phyloP scores from a whole-genome alignment of 805 yeast species.

The Priceomyces castillae region DNA sequence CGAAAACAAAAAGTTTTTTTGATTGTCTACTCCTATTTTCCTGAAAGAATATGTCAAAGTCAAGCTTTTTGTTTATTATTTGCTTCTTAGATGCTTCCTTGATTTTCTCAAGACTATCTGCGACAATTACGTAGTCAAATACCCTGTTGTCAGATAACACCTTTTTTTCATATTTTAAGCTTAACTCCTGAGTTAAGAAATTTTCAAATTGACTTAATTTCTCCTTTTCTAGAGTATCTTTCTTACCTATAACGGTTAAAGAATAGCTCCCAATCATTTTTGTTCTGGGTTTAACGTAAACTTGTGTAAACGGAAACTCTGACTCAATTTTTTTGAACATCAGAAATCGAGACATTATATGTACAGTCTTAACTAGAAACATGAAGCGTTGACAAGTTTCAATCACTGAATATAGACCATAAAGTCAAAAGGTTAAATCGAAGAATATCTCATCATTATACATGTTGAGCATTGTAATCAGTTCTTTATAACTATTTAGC shows the following conservation, averaged over 20 bases:
- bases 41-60: slow-evolving; percentile 36
- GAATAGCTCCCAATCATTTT: slow-evolving; percentile 9
- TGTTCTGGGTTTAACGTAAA: no score
- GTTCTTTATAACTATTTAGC: no score
- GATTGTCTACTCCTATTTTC: slow-evolving; percentile 17
- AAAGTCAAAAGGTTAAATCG: no score
- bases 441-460: no score
- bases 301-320: neutral
- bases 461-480: no score
- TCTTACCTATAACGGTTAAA: slow-evolving; percentile 19
- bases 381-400: no score
- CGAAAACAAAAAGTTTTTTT: slow-evolving; percentile 76
- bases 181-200: slow-evolving; percentile 6
- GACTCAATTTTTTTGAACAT: neutral
- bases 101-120: slow-evolving; percentile 9
- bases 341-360: neutral
- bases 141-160: slow-evolving; percentile 20
- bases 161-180: slow-evolving; percentile 5
- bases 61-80: neutral
- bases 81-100: slow-evolving; percentile 7
- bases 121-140: slow-evolving; percentile 16
- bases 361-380: neutral
- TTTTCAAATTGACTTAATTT: slow-evolving; percentile 5
- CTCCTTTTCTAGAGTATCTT: slow-evolving; percentile 7
- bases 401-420: no score